Evolutionary conservation across 805 yeast genomes (phyloP), one percentile per base, ranked within the genome.

Genomic region (Candida khao-thaluensis): DNA sequence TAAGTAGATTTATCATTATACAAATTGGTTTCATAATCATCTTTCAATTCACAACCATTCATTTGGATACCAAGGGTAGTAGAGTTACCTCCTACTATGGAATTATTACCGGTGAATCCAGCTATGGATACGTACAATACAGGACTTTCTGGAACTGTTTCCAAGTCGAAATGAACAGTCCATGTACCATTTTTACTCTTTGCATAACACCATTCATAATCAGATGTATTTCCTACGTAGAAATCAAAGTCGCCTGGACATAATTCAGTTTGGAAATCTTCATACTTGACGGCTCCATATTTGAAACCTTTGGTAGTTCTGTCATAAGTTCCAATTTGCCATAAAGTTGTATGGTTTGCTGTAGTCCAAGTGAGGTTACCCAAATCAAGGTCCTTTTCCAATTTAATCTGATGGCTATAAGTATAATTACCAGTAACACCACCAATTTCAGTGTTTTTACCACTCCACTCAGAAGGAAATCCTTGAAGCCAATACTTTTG

Each of bases 251-350:
- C 40, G 3, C 36, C 45, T 22, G 45, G 45, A 15, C 42, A 38
- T 16, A 17, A 14, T 14, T 42, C 45, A 5, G 40, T 23, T 30
- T 42, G 43, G 28, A 38, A 35, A 21, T 42, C 39, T 42, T 35
- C 37, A 18, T 42, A 42, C 11, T 16, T 22, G 12, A 26, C 15
- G 5, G 30, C 42, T 10, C 40, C 45, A 29, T 38, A 22, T 17
- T 24, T 25, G 26, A 42, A 42, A 2, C 45, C 45, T 39, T 36
- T 42, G 7, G 45, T 38, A 9, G 45, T 42, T 35, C 45, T 34
- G 15, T 42, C 45, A 23, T 35, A 42, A n/a, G 42, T 30, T 7
- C 45, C 45, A n/a, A 42, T 42, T 39, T 42, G 45, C 43, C 42
- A 42, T 33, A 38, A 23, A 15, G 37, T 38, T 9, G 40, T 38